Base-by-base conservation (phyloP, 176 grass and related monocot genomes). In the Triticum urartu region DNA sequence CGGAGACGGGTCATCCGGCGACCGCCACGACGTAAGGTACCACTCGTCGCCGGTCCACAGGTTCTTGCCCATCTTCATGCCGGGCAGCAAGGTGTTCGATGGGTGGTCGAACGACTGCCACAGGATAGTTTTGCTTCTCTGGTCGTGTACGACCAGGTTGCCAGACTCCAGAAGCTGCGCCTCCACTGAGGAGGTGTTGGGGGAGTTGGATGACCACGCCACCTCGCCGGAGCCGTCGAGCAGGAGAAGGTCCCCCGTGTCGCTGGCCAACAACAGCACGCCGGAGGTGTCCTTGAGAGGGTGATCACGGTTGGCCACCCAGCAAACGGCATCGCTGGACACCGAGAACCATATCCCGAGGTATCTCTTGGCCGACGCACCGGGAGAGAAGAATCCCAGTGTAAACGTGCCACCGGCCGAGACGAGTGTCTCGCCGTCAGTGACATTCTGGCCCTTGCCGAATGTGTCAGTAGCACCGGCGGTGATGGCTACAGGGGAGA, bases 21-120 rank as follows among this genome's bases (percentile, higher is more conserved):
- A 86, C 3, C 84, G 67, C 86, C 78, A 81, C 3, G 85, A 73
- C 42, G 79, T 58, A 58, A 91, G 83, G n/a, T 10, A 22, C 77
- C 88, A 81, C 25, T 81, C 75, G 3, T 32, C 26, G 0, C 89
- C 83, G 4, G 36, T 87, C 72, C 50, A 89, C 0, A 36, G 18
- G 66, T 20, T 82, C 86, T 81, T 39, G 21, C 54, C 65, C 7
- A 91, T 7, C 50, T 54, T 88, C 89, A 87, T 84, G 26, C 85
- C 89, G 12, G 85, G 60, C 47, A 91, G 9, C 38, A 85, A 1
- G 21, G 89, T 87, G 81, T 91, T 78, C 2, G 68, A 62, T 1
- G 84, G 84, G 32, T 90, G 66, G 22, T 90, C 89, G 67, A 90
- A 90, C 36, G 84, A 86, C 18, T 90, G 85, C 89, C 89, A 91